Percentiles rank a stretch among this genome's conserved stretches.
Conservation (phyloP, 2,329 filamentous ascomycete genomes). For the Claviceps sorghi region DNA sequence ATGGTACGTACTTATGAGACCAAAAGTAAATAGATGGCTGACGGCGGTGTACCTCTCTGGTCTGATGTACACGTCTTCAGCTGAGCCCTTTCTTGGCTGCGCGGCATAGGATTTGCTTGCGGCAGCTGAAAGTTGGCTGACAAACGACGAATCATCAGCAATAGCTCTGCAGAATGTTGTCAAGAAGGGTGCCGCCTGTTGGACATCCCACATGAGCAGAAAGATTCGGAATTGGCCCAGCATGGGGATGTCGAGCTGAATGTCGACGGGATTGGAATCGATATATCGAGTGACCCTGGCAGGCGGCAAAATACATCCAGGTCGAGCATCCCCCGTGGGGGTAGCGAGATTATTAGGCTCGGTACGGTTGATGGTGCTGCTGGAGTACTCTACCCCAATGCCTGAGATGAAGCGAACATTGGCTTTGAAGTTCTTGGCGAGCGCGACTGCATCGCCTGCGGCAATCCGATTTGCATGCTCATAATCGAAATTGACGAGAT, state of each 20-base stretch:
- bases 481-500: slow-evolving; percentile 45
- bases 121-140: slow-evolving; percentile 43
- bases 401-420: slow-evolving; percentile 63
- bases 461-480: slow-evolving; percentile 44
- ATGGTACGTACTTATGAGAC: slow-evolving; percentile 43
- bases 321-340: slow-evolving; percentile 33
- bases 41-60: slow-evolving; percentile 54
- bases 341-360: slow-evolving; percentile 21
- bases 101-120: slow-evolving; percentile 47
- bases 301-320: slow-evolving; percentile 45
- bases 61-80: slow-evolving; percentile 50
- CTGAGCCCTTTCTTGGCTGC: slow-evolving; percentile 40
- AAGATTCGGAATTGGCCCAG: slow-evolving; percentile 66
- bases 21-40: slow-evolving; percentile 56
- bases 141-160: slow-evolving; percentile 34
- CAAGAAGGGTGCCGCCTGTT: slow-evolving; percentile 41
- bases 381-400: slow-evolving; percentile 47
- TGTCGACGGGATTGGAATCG: slow-evolving; percentile 63
- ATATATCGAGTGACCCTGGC: slow-evolving; percentile 60
- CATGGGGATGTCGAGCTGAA: slow-evolving; percentile 66
- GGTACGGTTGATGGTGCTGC: slow-evolving; percentile 35
- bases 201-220: slow-evolving; percentile 51
- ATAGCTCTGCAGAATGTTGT: slow-evolving; percentile 42
- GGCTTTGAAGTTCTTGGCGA: slow-evolving; percentile 54
- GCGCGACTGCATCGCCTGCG: slow-evolving; percentile 44